A percentile compares a stretch with the other conserved stretches of the same genome.
These are phyloP conservation scores for Conoideocrella luteorostrata DNA, from an alignment of 2,329 filamentous ascomycete genomes.

Conservation along the genomic window DNA sequence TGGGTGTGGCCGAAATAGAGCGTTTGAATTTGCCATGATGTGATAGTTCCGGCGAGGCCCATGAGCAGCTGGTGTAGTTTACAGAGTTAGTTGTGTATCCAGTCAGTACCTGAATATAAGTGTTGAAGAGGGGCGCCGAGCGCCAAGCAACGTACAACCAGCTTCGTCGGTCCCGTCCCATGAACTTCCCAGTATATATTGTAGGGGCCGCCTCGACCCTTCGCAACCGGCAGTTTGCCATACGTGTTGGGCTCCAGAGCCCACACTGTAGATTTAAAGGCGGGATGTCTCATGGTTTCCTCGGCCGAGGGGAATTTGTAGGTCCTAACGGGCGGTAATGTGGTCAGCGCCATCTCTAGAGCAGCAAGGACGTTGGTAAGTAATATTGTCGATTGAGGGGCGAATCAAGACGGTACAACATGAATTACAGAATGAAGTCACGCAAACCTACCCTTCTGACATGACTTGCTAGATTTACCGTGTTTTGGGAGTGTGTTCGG, in stretches of 20 bases:
- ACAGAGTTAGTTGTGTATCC: no score
- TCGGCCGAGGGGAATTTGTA: conserved; percentile 38
- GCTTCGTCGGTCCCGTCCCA: conserved; percentile 63
- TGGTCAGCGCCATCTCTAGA: no score
- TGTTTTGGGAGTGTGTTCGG: background rate
- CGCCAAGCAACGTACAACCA: conserved; percentile 72
- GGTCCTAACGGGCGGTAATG: background rate
- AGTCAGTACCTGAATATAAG: no score
- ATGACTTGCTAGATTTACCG: background rate
- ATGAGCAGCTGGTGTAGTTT: conserved; percentile 70
- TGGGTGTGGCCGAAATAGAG: conserved; percentile 72
- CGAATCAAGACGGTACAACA: no score
- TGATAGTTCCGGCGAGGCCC: conserved; percentile 64
- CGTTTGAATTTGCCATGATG: conserved; percentile 77
- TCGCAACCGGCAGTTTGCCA: conserved; percentile 59
- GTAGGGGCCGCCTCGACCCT: conserved; percentile 65
- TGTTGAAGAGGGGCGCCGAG: no score
- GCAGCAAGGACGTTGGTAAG: no score
- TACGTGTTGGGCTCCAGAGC: conserved; percentile 58
- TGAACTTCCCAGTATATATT: conserved; percentile 76
- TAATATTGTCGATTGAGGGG: no score
- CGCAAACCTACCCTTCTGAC: conserved; percentile 2
- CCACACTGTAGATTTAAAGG: conserved; percentile 63
- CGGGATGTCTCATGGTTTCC: conserved; percentile 57
- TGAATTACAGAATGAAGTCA: no score